Conservation (phyloP, 495 filamentous ascomycete genomes). For the Pyrenopolyporus hunteri region DNA sequence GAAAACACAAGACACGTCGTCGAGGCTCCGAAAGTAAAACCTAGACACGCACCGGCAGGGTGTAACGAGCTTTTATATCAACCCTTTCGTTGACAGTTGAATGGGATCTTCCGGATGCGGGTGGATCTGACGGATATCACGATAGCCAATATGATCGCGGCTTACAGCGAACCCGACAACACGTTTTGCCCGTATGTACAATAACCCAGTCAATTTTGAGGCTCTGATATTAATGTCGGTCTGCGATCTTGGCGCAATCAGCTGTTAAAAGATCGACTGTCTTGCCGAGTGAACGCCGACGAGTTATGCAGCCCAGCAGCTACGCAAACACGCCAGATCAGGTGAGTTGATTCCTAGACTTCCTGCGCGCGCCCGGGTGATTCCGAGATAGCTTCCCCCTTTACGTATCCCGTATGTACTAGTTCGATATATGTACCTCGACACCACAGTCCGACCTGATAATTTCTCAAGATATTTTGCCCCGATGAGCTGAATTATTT, state of each 20-base stretch:
- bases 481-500: neutral
- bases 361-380: slow-evolving; percentile 21
- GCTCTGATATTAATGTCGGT: slow-evolving; percentile 21
- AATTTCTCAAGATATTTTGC: no score
- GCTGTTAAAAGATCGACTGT: slow-evolving; percentile 32
- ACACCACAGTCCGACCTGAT: slow-evolving; percentile 8
- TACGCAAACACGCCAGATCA: slow-evolving; percentile 35
- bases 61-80: slow-evolving; percentile 29
- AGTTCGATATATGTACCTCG: slow-evolving; percentile 1
- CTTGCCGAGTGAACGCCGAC: slow-evolving; percentile 31
- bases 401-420: slow-evolving; percentile 2
- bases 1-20: slow-evolving; percentile 39
- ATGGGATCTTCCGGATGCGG: slow-evolving; percentile 6
- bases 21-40: slow-evolving; percentile 14
- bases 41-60: neutral
- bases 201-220: slow-evolving; percentile 3
- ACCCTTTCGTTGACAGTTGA: slow-evolving; percentile 5
- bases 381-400: slow-evolving; percentile 20
- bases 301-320: slow-evolving; percentile 23
- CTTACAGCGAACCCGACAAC: neutral
- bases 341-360: slow-evolving; percentile 15
- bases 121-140: slow-evolving; percentile 21
- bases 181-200: neutral
- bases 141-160: slow-evolving; percentile 8
- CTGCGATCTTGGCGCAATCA: slow-evolving; percentile 22